Evolutionary conservation across 371 early-diverging fungal genomes (phyloP), one percentile per base, ranked within the genome.

Genomic region (Apophysomyces trapeziformis): DNA sequence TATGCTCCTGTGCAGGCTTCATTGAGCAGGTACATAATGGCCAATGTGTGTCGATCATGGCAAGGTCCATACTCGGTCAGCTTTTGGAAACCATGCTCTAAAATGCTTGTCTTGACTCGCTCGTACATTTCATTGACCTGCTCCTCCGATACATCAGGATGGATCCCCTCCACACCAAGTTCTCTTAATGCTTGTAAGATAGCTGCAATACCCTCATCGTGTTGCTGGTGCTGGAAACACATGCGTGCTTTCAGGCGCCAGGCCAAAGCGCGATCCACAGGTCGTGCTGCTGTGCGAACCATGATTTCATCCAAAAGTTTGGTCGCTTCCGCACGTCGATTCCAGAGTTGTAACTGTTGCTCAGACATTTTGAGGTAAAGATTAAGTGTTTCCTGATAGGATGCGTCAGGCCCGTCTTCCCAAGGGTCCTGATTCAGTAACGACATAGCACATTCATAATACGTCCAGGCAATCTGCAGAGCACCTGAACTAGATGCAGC

Each of bases 1-100:
- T 78, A 76, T 13, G 79, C 79, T n/a, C 76, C 75, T 1, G 69
- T 72, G 35, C 79, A 77, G 2, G 75, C 77, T 54, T 82, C 82
- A 39, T 75, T 71, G 13, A 82, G 39, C 4, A 79, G 50, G 13
- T 71, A 45, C 79, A 79, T 79, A 56, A 70, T 68, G 1, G 76
- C 74, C 38, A 74, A 57, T 9, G 68, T 67, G 3, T 68, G 66
- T 13, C 39, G 45, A 16, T 74, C 68, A 5, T 66, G 57, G 39
- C 79, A 79, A 0, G 66, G 72, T 4, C 68, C 65, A 0, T 65
- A 59, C 0, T 58, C 47, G 0, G 57, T 35, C 9, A 79, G 43
- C 13, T 54, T 58, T 4, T 74, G 71, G 57, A 75, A 69, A 4
- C 78, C 78, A 44, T 63, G 56, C 4, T 67, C 50, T 9, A 69